Evolutionary conservation across 2,329 filamentous ascomycete species (phyloP), one percentile per base, ranked within the genome.

Genomic region (Venturiaceae sp.): DNA sequence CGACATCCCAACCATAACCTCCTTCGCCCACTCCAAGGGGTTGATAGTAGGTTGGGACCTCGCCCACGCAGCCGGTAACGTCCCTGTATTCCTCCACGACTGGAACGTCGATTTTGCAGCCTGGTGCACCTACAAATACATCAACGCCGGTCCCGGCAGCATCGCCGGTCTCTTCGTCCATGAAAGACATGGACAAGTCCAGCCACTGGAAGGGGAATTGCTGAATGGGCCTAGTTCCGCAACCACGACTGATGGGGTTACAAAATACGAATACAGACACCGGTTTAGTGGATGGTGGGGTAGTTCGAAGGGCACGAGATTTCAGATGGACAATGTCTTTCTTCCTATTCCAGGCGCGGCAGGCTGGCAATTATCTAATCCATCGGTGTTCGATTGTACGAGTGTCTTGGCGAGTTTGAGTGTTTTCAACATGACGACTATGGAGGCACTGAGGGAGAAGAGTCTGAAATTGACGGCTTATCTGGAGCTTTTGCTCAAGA

Each of bases 81-180:
- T 95, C 1, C 84, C 87, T 41, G 73, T 96, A 19, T 74, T 78
- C 60, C 78, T 96, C 21, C 90, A 95, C 71, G 88, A 92, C 65
- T 96, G 91, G 91, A 81, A 88, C 64, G 90, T 95, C 34, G 91
- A 96, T 70, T 95, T 95, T 66, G 91, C 92, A 16, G 88, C 83
- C 57, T 96, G 91, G 91, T 96, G 91, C 72, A 92, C 86, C 19
- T 96, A 96, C 79, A 96, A 96, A 75, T 96, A 96, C 74, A 81
- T 95, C 69, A 95, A 95, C 68, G 84, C 85, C 28, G 91, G 91
- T 0, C 90, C 91, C 0, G 91, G 91, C 3, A 80, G 85, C 16
- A 95, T 95, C 62, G 90, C 83, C 1, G 90, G 87, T 0, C 76
- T 86, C 0, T 96, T 91, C 64, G 87, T 96, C 8, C 90, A 96